Conservation (phyloP, 2,329 filamentous ascomycete species). For the Blastomyces emzantsi region DNA sequence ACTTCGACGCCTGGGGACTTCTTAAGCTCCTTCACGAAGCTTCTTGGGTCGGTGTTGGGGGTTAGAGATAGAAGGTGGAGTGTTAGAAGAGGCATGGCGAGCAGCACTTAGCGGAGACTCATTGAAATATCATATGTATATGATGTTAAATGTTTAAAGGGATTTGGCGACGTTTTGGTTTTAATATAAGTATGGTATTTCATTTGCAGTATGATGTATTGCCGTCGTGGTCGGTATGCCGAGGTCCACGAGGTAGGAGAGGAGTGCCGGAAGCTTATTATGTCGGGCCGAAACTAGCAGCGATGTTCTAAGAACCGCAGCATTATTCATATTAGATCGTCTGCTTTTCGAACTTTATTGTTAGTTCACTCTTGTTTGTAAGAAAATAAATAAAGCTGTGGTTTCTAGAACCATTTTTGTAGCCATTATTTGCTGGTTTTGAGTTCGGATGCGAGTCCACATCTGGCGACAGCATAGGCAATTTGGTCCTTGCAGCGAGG, state of each 20-base stretch:
- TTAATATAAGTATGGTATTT: background rate
- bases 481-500: background rate
- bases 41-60: slow-evolving; percentile 18
- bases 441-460: background rate
- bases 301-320: background rate
- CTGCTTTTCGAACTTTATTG: background rate
- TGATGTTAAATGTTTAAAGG: background rate
- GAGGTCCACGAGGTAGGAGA: background rate
- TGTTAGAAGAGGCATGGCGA: slow-evolving; percentile 28
- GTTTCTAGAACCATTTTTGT: background rate
- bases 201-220: background rate
- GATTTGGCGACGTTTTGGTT: background rate
- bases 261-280: background rate
- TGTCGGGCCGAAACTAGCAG: background rate
- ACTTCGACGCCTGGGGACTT: slow-evolving; percentile 21
- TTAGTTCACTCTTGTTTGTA: background rate
- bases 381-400: background rate
- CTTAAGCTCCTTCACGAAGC: slow-evolving; percentile 24
- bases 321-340: background rate
- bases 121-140: background rate
- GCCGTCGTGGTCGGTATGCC: background rate
- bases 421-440: background rate
- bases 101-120: background rate
- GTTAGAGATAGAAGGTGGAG: slow-evolving; percentile 29
- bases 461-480: background rate